A percentile compares a stretch with the other conserved stretches of the same genome.
Conservation (phyloP, 1,284 basidiomycete species). For the Chalciporus sp. region DNA sequence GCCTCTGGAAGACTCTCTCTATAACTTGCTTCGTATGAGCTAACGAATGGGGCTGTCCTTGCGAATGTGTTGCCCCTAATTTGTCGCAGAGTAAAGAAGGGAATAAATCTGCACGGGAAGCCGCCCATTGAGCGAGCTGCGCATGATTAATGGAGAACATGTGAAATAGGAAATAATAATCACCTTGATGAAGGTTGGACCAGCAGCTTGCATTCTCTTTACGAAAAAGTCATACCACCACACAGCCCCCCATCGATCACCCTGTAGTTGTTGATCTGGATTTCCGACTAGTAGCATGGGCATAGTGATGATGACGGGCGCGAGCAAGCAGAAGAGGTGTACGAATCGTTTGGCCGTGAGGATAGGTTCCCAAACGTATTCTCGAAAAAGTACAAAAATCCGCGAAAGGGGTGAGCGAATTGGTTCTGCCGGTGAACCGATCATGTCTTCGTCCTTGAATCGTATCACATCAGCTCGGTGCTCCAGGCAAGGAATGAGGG, state of each 20-base stretch:
- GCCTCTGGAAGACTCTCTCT: conserved; percentile 80
- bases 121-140: conserved; percentile 98
- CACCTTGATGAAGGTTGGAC: conserved; percentile 97
- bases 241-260: conserved; percentile 82
- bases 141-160: conserved; percentile 11
- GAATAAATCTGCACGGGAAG: conserved; percentile 93
- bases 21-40: conserved; percentile 83
- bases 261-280: conserved; percentile 52
- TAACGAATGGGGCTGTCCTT: conserved; percentile 83
- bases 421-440: conserved; percentile 65
- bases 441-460: conserved; percentile 37
- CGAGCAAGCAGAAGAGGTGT: conserved; percentile 82
- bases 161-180: conserved; percentile 18
- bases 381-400: conserved; percentile 48
- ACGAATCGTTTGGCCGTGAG: conserved; percentile 85
- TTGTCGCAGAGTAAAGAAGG: conserved; percentile 88
- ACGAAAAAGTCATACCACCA: conserved; percentile 97
- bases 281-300: conserved; percentile 87
- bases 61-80: conserved; percentile 89
- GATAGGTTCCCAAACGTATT: conserved; percentile 82
- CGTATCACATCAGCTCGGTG: conserved; percentile 23
- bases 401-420: conserved; percentile 48
- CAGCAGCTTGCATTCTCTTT: conserved; percentile 89
- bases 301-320: conserved; percentile 82
- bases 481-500: conserved; percentile 61